Base-by-base conservation (phyloP, 2,329 filamentous ascomycete species). In the Penicillium sp. region DNA sequence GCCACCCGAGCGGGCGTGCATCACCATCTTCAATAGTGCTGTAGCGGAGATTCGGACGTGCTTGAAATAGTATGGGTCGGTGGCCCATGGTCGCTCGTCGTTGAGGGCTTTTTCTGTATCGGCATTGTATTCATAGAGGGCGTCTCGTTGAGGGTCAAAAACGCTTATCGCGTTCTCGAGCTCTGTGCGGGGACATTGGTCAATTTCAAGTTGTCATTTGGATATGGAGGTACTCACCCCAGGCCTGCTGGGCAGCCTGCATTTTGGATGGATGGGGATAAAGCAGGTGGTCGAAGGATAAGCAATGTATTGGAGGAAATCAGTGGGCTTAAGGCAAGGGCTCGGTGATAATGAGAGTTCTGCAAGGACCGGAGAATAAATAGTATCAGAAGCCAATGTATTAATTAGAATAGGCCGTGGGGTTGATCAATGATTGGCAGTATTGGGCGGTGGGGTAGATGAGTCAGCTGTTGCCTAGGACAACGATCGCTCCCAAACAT, bases 11-110 rank as follows among this genome's bases (percentile, higher is more conserved):
- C 94, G 89, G 10, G 94, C 94, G 73, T 99, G 94, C 90, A 97
- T 97, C 61, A 95, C 91, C 94, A 99, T 99, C 78, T 99, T 99
- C 65, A 97, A 84, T 56, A 99, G 84, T 5, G 94, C 94, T 12
- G 96, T 88, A 56, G 94, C 91, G 50, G 90, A 95, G 75, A 99
- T 93, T 67, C 92, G 90, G 44, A 97, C 91, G 51, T 89, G 84
- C 73, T 93, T 95, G 84, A 97, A 99, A 80, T 97, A 87, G 74
- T 91, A 83, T 0, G 88, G 87, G 69, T 97, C 87, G 44, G 79
- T 80, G 47, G 78, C 79, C 94, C 94, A 97, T 58, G 92, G 91
- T 51, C 83, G 83, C 22, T 82, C 78, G 11, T 82, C 76, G 59
- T 81, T 82, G 62, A 89, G 82, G 36, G 81, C 77, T 69, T 88